Percentiles rank a stretch among this genome's conserved stretches.
Conservation (phyloP, 768 basidiomycete species). For the Hirschioporus abietinus region DNA sequence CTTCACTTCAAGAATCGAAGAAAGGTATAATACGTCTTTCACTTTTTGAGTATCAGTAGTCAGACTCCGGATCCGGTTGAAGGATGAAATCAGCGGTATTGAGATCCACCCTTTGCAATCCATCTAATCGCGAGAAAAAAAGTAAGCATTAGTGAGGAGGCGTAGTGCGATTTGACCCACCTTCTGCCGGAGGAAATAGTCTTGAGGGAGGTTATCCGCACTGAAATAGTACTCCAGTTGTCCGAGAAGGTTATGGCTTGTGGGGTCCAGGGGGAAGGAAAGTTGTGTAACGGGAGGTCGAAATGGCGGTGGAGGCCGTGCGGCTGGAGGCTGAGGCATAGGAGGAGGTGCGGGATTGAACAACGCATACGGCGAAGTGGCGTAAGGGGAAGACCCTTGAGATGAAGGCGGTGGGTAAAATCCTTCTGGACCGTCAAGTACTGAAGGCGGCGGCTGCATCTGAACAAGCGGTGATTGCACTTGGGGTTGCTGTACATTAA, state of each 20-base stretch:
- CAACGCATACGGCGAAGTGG: slow-evolving; percentile 25
- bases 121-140: slow-evolving; percentile 53
- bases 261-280: slow-evolving; percentile 58
- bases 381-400: background rate
- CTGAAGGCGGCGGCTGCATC: background rate
- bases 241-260: slow-evolving; percentile 63
- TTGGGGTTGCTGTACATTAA: slow-evolving; percentile 7
- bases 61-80: slow-evolving; percentile 73
- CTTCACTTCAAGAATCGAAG: slow-evolving; percentile 65
- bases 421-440: slow-evolving; percentile 21
- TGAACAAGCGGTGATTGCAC: slow-evolving; percentile 4
- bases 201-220: slow-evolving; percentile 83
- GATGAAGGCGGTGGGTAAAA: slow-evolving; percentile 24
- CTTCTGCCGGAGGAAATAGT: slow-evolving; percentile 74
- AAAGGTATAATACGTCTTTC: slow-evolving; percentile 62
- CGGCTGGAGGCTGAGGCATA: slow-evolving; percentile 20
- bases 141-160: slow-evolving; percentile 3
- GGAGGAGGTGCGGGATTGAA: slow-evolving; percentile 18
- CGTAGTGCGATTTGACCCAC: slow-evolving; percentile 30
- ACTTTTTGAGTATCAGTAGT: slow-evolving; percentile 58
- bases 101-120: slow-evolving; percentile 85
- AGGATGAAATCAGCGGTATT: slow-evolving; percentile 75
- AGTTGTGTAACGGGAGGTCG: slow-evolving; percentile 42
- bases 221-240: slow-evolving; percentile 93
- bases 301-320: slow-evolving; percentile 30